Conservation (phyloP, 2,329 filamentous ascomycete genomes). For the Stachybotrys chlorohalonatus region DNA sequence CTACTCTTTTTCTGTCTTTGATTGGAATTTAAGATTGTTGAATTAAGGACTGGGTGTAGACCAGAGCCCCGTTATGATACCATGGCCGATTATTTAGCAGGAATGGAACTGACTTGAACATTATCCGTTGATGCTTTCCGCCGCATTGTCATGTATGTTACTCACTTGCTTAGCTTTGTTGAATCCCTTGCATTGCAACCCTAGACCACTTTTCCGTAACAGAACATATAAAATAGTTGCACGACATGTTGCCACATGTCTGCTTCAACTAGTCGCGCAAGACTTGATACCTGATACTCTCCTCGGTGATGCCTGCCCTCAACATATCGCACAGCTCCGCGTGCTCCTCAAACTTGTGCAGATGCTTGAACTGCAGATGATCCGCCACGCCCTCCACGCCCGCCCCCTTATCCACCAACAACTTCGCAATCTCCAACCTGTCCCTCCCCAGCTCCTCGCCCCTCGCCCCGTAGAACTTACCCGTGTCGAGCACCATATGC, state of each 20-base stretch:
- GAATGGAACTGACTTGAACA: not conserved
- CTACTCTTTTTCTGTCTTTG: too few relatives aligned
- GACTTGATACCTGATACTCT: not conserved
- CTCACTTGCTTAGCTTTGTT: too few relatives aligned
- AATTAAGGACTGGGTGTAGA: too few relatives aligned
- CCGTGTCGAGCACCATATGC: constrained; percentile 15
- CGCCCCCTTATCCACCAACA: constrained; percentile 13
- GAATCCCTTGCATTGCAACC: too few relatives aligned
- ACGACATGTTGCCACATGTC: too few relatives aligned
- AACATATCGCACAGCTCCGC: not conserved
- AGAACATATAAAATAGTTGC: too few relatives aligned
- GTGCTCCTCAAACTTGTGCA: not conserved
- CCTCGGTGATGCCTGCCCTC: not conserved
- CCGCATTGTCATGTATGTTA: too few relatives aligned
- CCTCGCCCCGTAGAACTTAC: not conserved
- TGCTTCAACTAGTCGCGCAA: too few relatives aligned
- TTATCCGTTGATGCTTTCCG: too few relatives aligned
- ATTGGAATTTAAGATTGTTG: too few relatives aligned
- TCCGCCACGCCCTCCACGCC: constrained; percentile 13
- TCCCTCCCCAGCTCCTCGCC: not conserved
- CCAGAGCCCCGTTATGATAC: not conserved
- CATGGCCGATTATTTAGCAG: not conserved
- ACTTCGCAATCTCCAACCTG: not conserved
- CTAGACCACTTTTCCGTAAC: too few relatives aligned
- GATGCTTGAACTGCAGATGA: not conserved